These are phyloP conservation scores for Cyclotella baltica DNA, from an alignment of 108 stramenopile species.

Conservation along the genomic window DNA sequence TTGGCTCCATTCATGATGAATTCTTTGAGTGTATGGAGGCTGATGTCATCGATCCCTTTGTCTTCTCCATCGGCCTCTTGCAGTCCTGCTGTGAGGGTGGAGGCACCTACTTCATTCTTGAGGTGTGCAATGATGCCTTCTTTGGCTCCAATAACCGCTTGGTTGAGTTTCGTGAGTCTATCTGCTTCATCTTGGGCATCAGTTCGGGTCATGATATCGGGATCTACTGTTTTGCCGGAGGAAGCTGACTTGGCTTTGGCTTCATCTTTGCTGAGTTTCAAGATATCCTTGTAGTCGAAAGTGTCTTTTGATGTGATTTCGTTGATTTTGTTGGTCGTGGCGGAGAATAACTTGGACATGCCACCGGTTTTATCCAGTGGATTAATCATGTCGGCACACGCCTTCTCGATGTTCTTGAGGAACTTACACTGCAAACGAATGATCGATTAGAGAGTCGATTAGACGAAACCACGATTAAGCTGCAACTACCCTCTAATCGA, in stretches of 20 bases:
- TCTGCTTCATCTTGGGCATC: background rate
- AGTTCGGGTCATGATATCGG: background rate
- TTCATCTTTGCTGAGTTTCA: background rate
- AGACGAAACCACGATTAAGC: no score
- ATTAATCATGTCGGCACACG: background rate
- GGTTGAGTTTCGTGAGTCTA: background rate
- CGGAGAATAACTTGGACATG: background rate
- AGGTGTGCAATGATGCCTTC: background rate
- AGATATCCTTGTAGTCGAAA: background rate
- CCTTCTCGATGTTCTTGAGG: no score
- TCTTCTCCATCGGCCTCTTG: background rate
- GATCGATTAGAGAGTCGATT: no score
- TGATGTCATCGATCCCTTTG: constrained; percentile 5
- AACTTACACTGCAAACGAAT: no score
- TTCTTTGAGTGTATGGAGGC: background rate
- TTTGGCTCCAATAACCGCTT: background rate
- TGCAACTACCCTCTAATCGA: no score
- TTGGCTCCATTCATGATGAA: background rate
- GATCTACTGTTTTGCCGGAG: background rate
- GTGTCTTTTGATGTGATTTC: background rate
- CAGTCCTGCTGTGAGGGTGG: background rate
- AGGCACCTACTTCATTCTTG: background rate
- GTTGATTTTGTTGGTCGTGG: background rate
- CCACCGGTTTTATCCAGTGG: background rate
- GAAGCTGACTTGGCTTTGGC: background rate